phyloP scores from a whole-genome alignment of 306 rosid species.

The Cajanus cajan region DNA sequence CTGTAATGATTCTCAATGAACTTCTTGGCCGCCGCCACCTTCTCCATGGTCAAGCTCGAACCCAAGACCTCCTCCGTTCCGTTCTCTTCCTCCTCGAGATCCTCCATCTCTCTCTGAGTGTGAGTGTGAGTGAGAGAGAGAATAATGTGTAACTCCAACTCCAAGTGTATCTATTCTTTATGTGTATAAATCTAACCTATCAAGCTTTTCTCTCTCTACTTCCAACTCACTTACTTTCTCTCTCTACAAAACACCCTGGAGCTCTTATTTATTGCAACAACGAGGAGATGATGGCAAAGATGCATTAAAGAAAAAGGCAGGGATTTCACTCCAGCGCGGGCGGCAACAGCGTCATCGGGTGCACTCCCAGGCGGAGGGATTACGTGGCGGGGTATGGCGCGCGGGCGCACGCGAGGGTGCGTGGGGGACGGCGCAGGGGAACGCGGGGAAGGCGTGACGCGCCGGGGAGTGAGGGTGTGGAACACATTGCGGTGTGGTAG shows the following conservation, averaged over 20 bases:
- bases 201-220: slow-evolving; percentile 34
- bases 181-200: slow-evolving; percentile 29
- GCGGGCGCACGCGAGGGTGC: background rate
- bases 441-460: slow-evolving; percentile 27
- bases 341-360: slow-evolving; percentile 13
- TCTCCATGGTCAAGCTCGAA: slow-evolving; percentile 96
- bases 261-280: slow-evolving; percentile 53
- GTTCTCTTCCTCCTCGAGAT: slow-evolving; percentile 61
- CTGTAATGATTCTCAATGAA: slow-evolving; percentile 94
- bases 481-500: slow-evolving; percentile 33
- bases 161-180: slow-evolving; percentile 34
- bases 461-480: slow-evolving; percentile 33
- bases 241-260: slow-evolving; percentile 47
- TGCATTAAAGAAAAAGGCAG: slow-evolving; percentile 24
- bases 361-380: background rate
- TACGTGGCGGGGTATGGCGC: slow-evolving; percentile 29
- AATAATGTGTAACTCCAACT: slow-evolving; percentile 36
- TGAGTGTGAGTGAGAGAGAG: slow-evolving; percentile 37
- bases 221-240: slow-evolving; percentile 39
- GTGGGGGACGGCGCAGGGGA: slow-evolving; percentile 6
- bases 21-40: slow-evolving; percentile 96
- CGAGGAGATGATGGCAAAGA: slow-evolving; percentile 35
- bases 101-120: slow-evolving; percentile 62
- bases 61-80: slow-evolving; percentile 69
- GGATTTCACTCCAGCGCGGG: background rate